Evolutionary conservation across 1,284 basidiomycete genomes (phyloP), one percentile per base, ranked within the genome.

Genomic region (Phellinidium pouzarii): DNA sequence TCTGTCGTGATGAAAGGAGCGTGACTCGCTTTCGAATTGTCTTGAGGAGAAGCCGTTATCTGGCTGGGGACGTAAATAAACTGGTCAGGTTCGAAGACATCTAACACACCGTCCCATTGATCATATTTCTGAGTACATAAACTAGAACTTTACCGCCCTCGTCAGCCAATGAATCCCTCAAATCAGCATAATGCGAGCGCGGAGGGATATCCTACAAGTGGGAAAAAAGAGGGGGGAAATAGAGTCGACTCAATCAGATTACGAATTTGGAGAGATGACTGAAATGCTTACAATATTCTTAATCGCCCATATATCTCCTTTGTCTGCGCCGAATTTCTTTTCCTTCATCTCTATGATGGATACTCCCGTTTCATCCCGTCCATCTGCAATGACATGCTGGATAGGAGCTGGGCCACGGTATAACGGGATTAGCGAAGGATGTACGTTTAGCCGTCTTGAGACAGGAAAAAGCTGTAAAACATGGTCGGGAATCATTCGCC

Each of bases 391-490:
- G 0, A 87, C 78, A 67, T 86, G 90, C 65, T 98, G 95, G 34
- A 98, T 88, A 0, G 94, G 95, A 1, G 94, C 91, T 0, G 95
- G 84, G 0, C 95, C 95, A 22, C 94, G 80, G 66, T 92, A 92
- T n/a, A 75, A 69, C 0, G 94, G 95, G 20, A 98, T 75, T 0
- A 94, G 70, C 17, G 92, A 95, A 0, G 94, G 94, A 62, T 99
- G 95, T 3, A 98, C 80, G 63, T 98, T 97, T 40, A 99, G 71
- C n/a, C 85, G 71, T 48, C 82, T 79, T 1, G 70, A 66, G 0
- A 75, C 72, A 0, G 68, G 70, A 61, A 96, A 96, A 25, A 74
- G 69, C n/a, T 73, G 63, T 2, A 96, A 78, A 42, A 93, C 70
- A 0, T 70, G 60, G 2, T 75, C 65, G 0, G 92, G 82, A 20